A percentile compares a stretch with the other conserved stretches of the same genome.
Conservation (phyloP, 805 yeast species). For the Schwanniomyces vanrijiae region DNA sequence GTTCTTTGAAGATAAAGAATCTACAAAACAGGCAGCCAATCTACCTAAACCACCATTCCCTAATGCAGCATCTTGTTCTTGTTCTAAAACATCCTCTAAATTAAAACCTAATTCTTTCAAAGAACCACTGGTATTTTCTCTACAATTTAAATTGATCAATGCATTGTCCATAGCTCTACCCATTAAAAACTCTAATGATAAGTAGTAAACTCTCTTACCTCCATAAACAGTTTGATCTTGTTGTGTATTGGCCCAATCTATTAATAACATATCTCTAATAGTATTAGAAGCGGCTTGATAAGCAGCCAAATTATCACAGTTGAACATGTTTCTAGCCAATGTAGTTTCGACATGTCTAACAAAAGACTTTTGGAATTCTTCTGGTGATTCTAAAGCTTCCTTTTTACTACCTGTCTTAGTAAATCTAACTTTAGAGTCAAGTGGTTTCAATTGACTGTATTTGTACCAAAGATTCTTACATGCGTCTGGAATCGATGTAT, state of each 20-base stretch:
- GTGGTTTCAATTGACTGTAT: constrained; percentile 48
- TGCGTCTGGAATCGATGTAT: constrained; percentile 74
- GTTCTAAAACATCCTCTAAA: constrained; percentile 78
- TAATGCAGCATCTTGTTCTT: constrained; percentile 91
- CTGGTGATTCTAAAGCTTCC: constrained; percentile 34
- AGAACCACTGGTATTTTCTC: constrained; percentile 50
- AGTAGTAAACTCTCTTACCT: constrained; percentile 81
- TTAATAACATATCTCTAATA: constrained; percentile 73
- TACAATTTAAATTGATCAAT: constrained; percentile 72
- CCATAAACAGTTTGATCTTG: constrained; percentile 82
- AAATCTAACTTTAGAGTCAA: constrained; percentile 30
- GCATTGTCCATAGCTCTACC: constrained; percentile 96
- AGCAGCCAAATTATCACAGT: constrained; percentile 90
- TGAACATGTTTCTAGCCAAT: constrained; percentile 87
- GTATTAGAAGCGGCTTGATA: constrained; percentile 85
- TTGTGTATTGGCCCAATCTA: constrained; percentile 93
- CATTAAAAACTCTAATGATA: constrained; percentile 87
- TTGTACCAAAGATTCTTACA: constrained; percentile 79
- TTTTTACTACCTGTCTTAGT: constrained; percentile 21
- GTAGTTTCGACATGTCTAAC: constrained; percentile 88
- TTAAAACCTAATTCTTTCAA: constrained; percentile 77
- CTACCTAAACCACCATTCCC: constrained; percentile 97
- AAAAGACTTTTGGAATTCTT: constrained; percentile 64
- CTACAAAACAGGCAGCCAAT: constrained; percentile 91
- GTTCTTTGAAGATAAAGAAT: constrained; percentile 80